Percentiles rank a stretch among this genome's conserved stretches.
Conservation (phyloP, 371 early-diverging fungal species). For the Haplosporangium sp. region DNA sequence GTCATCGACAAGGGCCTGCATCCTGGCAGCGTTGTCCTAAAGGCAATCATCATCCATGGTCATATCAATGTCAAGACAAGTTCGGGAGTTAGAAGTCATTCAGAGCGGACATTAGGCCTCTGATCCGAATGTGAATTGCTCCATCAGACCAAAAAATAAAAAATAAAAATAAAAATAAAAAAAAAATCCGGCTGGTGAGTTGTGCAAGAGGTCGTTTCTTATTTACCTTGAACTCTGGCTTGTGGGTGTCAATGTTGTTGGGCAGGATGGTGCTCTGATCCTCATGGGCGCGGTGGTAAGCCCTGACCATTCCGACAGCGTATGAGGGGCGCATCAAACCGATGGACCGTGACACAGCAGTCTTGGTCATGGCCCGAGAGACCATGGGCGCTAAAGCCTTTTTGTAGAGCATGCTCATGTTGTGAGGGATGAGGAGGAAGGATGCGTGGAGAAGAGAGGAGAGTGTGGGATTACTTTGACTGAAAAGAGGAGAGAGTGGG, state of each 20-base stretch:
- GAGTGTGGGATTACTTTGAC: constrained; percentile 2
- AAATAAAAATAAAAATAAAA: too few species aligned
- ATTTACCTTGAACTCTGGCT: constrained; percentile 84
- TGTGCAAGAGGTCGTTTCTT: neutral
- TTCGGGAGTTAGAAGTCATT: neutral
- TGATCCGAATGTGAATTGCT: neutral
- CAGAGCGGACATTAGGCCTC: neutral
- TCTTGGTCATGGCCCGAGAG: constrained; percentile 33
- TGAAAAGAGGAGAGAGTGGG: neutral
- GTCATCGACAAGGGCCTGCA: constrained; percentile 81
- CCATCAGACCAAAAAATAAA: constrained; percentile 1
- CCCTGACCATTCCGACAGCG: constrained; percentile 48
- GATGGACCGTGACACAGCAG: constrained; percentile 28
- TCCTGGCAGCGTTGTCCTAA: constrained; percentile 87
- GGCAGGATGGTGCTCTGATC: constrained; percentile 52
- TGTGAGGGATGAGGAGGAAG: constrained; percentile 3
- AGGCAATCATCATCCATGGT: neutral
- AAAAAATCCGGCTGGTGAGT: neutral
- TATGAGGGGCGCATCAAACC: constrained; percentile 46
- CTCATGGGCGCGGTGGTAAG: constrained; percentile 56
- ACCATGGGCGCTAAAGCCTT: constrained; percentile 51
- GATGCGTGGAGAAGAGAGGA: neutral
- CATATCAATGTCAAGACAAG: too few species aligned
- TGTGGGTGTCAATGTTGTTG: constrained; percentile 75
- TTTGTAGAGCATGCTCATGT: constrained; percentile 47